phyloP scores from a whole-genome alignment of 257 asterid species.

The Solanum bukasovii region DNA sequence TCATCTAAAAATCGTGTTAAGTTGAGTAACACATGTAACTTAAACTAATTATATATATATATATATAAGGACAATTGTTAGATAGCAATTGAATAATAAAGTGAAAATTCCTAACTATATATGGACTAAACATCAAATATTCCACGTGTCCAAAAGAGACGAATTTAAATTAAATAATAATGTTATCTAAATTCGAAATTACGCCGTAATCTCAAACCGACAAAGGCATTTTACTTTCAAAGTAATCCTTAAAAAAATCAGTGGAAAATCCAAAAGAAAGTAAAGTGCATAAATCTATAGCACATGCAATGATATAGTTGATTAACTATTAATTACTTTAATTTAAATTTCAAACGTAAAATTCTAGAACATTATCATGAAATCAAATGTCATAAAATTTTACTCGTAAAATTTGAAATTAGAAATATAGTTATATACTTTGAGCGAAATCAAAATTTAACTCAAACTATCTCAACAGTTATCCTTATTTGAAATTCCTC shows the following conservation, averaged over 20 bases:
- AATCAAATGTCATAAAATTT: background rate
- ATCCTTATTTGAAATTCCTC: background rate
- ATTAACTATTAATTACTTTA: too few relatives aligned
- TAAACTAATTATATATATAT: too few relatives aligned
- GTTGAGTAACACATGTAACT: background rate
- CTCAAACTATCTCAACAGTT: accelerated
- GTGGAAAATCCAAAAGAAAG: background rate
- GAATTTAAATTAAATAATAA: too few relatives aligned
- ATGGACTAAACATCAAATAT: too few relatives aligned
- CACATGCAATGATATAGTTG: background rate
- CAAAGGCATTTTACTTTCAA: background rate
- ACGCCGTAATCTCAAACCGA: background rate
- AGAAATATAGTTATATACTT: background rate
- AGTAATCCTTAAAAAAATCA: background rate
- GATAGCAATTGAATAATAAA: too few relatives aligned
- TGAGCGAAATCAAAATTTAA: background rate
- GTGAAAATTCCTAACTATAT: too few relatives aligned
- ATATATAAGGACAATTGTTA: too few relatives aligned
- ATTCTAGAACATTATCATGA: background rate
- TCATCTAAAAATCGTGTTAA: background rate
- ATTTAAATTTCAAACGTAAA: background rate
- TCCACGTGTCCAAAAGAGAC: too few relatives aligned
- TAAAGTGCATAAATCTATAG: background rate
- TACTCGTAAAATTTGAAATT: background rate
- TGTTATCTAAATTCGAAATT: background rate